Base-by-base conservation (phyloP, 1,139 yeast genomes). In the Wickerhamomyces sp. region DNA sequence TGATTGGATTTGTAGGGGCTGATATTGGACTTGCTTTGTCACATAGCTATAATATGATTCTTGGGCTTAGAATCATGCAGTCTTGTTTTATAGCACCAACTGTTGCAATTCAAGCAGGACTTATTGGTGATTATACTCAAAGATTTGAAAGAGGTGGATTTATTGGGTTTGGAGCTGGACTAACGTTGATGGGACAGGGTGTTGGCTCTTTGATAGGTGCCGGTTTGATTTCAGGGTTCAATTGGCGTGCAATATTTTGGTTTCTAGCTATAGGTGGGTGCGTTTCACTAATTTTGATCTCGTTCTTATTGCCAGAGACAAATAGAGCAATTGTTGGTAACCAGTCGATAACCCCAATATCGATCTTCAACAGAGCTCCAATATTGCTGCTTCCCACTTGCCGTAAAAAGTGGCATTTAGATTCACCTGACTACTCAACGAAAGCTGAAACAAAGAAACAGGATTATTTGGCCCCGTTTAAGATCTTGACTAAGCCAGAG, bases 191-290 rank as follows among this genome's bases (percentile, higher is more conserved):
- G 16, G 95, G 94, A 1, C 83, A 79, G 52, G 88, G 87, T 0
- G 67, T 84, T 44, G 90, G 95, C 7, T 88, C 94, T 0, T 61
- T 86, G 12, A 61, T 86, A 20, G 95, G 95, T 17, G 84, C 90
- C 7, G 76, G 72, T 0, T 58, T 86, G 28, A 74, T 80, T 3
- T 61, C 74, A 3, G 59, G 70, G 15, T 75, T 82, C 67, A 72
- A 75, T 12, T 86, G 95, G 94, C 68, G 88, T 43, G 79, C 87
- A 0, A 78, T 85, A 18, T 87, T 86, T 54, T 81, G 87, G 77
- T 82, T 85, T 46, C 60, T 84, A 38, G 78, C 83, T 5, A 77
- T 83, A 18, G 74, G 80, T 5, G 71, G 81, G 15, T 78, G 79
- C 1, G 42, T 61, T 1, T 60, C 72, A 9, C 52, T 71, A 1